Base-by-base conservation (phyloP, 805 yeast genomes). In the Candida awuae region DNA sequence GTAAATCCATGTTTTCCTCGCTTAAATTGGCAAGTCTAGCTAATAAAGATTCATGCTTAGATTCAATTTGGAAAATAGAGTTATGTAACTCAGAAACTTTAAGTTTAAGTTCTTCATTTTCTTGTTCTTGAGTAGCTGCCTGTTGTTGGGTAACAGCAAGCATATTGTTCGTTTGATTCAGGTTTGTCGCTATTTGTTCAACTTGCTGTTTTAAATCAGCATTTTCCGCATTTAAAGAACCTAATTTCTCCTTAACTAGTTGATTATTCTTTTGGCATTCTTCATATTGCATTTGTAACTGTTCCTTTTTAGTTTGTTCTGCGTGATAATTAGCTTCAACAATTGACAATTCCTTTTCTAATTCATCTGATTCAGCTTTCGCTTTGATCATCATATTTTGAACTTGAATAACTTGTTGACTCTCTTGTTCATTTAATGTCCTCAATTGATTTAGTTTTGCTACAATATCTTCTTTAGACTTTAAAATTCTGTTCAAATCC, bases 271-370 rank as follows among this genome's bases (percentile, higher is more conserved):
- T 72, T 60, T 84, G 88, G n/a, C 81, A 70, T 35, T 71, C 73
- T 39, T 80, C 84, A 33, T 80, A 66, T 15, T 71, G 69, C 4
- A 68, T 55, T 50, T 81, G 83, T 37, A 79, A 63, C 32, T 72
- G 73, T 47, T 75, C 76, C 46, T 81, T 66, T 46, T 81, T 77
- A 0, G 75, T 57, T 43, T 84, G 83, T 34, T 80, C 70, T 5
- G 83, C 77, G 56, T 84, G 81, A 51, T 73, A 72, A 50, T 75
- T 81, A 9, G 94, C 94, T 56, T 87, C 95, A 2, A 83, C 72
- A 31, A 84, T 70, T 0, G 85, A 73, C 1, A 84, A 67, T 50
- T 85, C 88, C 38, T 84, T 75, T 49, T 81, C 67, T 48, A 87
- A 63, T 29, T 75, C 70, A 41, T 79, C 86, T 6, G 80, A 71